Evolutionary conservation across 1,284 basidiomycete species (phyloP), one percentile per base, ranked within the genome.

Genomic region (Coriolopsis trogii): DNA sequence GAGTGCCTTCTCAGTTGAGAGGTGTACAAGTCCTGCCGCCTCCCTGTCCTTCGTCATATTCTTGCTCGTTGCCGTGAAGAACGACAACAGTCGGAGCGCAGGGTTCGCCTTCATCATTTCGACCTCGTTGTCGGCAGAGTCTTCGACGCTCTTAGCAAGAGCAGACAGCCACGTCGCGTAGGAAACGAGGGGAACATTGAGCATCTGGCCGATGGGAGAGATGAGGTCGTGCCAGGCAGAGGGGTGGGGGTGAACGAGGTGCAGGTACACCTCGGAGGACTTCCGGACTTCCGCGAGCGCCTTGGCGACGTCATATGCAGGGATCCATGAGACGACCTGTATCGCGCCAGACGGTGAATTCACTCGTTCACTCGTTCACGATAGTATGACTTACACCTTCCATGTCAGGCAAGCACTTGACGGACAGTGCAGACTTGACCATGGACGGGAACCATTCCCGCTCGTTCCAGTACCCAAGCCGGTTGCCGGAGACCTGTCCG

Each of bases 361-460:
- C n/a, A n/a, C n/a, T n/a, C n/a, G n/a, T n/a, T n/a, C n/a, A n/a
- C n/a, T n/a, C n/a, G n/a, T n/a, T n/a, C n/a, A n/a, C n/a, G n/a
- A 12, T 8, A 31, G 3, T 33, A 6, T n/a, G 6, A 41, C 61
- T 38, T 38, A 65, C 65, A 20, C 59, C 51, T 15, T 58, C 39
- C n/a, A 59, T 49, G 16, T 55, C 49, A 1, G 71, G 70, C 6
- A 75, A 48, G 6, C 45, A 63, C 1, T 61, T 56, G 7, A 72
- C 56, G 10, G 60, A 53, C 2, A 64, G 34, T 15, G 66, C 65
- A 0, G 70, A 69, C 51, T 71, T 68, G 29, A 78, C 64, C 3
- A 79, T 63, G 37, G 68, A 64, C 1, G 77, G 77, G 7, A 78
- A 61, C 77, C 77, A 79, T 44, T 80, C 77, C 15, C 62, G 66